phyloP scores from a whole-genome alignment of 257 asterid species.

The Ilex aquifolium region DNA sequence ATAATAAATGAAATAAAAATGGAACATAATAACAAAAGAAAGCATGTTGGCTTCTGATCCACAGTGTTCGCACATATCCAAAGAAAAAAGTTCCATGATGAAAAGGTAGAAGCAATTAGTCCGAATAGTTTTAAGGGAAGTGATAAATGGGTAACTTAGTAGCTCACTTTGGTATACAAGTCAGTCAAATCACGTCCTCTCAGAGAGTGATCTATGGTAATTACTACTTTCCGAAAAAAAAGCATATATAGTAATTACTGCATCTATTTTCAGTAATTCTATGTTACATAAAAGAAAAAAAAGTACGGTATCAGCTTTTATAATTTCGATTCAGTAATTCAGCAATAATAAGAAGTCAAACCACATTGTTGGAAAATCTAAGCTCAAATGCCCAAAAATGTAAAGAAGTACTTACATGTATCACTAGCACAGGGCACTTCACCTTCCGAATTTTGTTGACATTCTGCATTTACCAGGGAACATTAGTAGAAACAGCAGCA shows the following conservation, averaged over 20 bases:
- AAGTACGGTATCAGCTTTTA: too few relatives aligned
- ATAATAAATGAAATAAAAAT: too few relatives aligned
- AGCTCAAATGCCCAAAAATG: slow-evolving; percentile 6
- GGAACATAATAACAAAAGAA: too few relatives aligned
- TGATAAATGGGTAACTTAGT: too few relatives aligned
- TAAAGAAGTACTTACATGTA: slow-evolving; percentile 70
- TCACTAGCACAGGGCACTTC: slow-evolving; percentile 88
- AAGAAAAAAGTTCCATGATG: too few relatives aligned
- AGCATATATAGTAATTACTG: too few relatives aligned
- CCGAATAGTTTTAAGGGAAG: background rate
- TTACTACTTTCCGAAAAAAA: background rate
- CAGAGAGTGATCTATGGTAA: background rate
- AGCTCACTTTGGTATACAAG: too few relatives aligned
- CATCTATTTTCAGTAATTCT: too few relatives aligned
- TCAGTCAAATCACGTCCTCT: background rate
- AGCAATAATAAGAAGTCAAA: background rate
- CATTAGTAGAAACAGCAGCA: slow-evolving; percentile 11
- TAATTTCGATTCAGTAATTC: background rate
- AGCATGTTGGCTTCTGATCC: background rate
- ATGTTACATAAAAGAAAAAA: too few relatives aligned
- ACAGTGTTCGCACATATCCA: background rate
- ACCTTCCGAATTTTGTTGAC: slow-evolving; percentile 87
- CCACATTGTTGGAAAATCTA: background rate
- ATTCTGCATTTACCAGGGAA: slow-evolving; percentile 57
- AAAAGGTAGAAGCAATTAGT: background rate